Evolutionary conservation across 1,139 yeast species (phyloP).

Genomic region (Protomyces lactucae-debilis): DNA sequence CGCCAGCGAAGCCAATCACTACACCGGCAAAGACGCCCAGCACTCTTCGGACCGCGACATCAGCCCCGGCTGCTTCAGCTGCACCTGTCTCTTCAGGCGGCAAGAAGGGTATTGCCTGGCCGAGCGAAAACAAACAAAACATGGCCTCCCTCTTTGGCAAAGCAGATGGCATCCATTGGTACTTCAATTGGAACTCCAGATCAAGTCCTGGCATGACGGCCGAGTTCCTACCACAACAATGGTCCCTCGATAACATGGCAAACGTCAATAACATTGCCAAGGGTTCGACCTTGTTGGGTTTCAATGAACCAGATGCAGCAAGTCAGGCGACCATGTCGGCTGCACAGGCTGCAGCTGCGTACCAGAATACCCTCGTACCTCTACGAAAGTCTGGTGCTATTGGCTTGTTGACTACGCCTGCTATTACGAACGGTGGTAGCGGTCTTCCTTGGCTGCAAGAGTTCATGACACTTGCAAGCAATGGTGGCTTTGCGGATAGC

Average conservation of each 20-base stretch:
- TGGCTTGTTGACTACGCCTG: constrained; percentile 21
- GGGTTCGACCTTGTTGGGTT: constrained; percentile 27
- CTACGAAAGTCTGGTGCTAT: constrained; percentile 26
- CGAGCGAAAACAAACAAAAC: constrained; percentile 1
- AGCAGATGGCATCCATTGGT: constrained; percentile 12
- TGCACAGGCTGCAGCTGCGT: constrained; percentile 21
- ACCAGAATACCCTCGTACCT: constrained; percentile 22
- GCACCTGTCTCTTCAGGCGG: constrained; percentile 5
- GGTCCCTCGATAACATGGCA: constrained; percentile 11
- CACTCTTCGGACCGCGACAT: neutral
- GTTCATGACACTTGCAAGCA: constrained; percentile 11
- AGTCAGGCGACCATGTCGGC: constrained; percentile 22
- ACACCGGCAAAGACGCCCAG: neutral
- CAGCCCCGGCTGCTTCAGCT: neutral
- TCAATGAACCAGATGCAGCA: constrained; percentile 28
- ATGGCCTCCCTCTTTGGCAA: constrained; percentile 10
- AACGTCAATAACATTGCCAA: constrained; percentile 6
- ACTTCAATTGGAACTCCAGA: constrained; percentile 27
- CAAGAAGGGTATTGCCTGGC: constrained; percentile 20
- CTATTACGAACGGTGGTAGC: constrained; percentile 21
- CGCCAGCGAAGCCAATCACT: neutral
- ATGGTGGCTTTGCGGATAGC: neutral
- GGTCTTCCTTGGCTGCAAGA: constrained; percentile 25
- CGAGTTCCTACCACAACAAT: constrained; percentile 14
- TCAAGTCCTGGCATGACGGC: constrained; percentile 10